Evolutionary conservation across 1,284 basidiomycete genomes (phyloP).

Genomic region (Sparassis latifolia): DNA sequence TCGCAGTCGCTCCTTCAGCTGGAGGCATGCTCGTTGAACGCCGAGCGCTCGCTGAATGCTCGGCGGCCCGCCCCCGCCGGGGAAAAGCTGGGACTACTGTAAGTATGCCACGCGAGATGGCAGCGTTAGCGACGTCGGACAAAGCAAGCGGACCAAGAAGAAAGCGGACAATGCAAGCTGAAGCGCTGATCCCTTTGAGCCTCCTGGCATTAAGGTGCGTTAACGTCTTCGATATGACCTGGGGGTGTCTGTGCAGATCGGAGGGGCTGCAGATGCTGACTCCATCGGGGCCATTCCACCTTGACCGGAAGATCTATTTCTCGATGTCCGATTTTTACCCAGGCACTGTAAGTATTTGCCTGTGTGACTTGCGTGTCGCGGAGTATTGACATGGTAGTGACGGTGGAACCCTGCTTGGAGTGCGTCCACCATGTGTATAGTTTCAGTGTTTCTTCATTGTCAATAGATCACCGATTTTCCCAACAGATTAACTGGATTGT

Average conservation of each 20-base stretch:
- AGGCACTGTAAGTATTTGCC: conserved; percentile 54
- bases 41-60: too few species aligned
- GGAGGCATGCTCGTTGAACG: too few species aligned
- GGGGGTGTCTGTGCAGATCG: conserved; percentile 2
- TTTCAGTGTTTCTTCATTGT: neutral
- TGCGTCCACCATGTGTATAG: conserved; percentile 80
- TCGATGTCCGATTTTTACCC: conserved; percentile 96
- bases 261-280: conserved; percentile 71
- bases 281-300: conserved; percentile 88
- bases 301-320: conserved; percentile 93
- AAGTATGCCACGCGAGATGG: too few species aligned
- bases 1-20: too few species aligned
- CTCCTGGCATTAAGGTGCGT: conserved; percentile 87
- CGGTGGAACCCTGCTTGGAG: conserved; percentile 94
- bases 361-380: neutral
- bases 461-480: conserved; percentile 10
- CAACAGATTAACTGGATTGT: conserved; percentile 81
- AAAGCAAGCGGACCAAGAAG: too few species aligned
- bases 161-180: too few species aligned
- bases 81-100: too few species aligned
- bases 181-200: conserved; percentile 71
- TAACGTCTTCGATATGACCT: neutral
- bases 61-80: too few species aligned
- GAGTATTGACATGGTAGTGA: neutral
- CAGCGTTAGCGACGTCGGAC: too few species aligned